phyloP scores from a whole-genome alignment of 768 basidiomycete species.

The Clavulina sp. region DNA sequence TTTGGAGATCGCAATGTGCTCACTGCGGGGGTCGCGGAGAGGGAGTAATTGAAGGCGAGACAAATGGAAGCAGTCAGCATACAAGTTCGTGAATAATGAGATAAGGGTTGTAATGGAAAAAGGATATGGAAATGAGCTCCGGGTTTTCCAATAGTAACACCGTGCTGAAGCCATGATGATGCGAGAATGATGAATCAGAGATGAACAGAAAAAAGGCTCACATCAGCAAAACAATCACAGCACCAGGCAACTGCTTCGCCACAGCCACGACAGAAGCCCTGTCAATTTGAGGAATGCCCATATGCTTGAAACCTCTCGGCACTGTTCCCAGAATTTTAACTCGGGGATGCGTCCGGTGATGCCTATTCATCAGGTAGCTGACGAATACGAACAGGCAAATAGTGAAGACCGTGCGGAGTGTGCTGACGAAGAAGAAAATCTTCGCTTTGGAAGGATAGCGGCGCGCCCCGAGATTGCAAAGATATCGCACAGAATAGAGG shows the following conservation, averaged over 20 bases:
- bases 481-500: constrained; percentile 51
- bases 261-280: constrained; percentile 42
- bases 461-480: constrained; percentile 32
- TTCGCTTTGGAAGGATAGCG: constrained; percentile 55
- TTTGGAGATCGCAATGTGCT: constrained; percentile 96
- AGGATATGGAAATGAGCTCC: too few species aligned
- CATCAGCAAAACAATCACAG: constrained; percentile 75
- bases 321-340: constrained; percentile 73
- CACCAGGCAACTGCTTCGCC: constrained; percentile 57
- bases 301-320: constrained; percentile 48
- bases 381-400: constrained; percentile 74
- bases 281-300: constrained; percentile 32
- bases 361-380: constrained; percentile 67
- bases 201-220: background rate
- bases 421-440: constrained; percentile 58
- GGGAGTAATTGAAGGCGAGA: background rate
- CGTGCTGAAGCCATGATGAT: too few species aligned
- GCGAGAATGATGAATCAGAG: too few species aligned
- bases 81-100: too few species aligned
- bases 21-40: constrained; percentile 16
- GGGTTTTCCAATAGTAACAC: too few species aligned
- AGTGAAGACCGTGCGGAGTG: constrained; percentile 73
- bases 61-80: too few species aligned
- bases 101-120: too few species aligned
- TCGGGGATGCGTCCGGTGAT: constrained; percentile 30